phyloP scores from a whole-genome alignment of 768 basidiomycete species.

The Russula vinacea region DNA sequence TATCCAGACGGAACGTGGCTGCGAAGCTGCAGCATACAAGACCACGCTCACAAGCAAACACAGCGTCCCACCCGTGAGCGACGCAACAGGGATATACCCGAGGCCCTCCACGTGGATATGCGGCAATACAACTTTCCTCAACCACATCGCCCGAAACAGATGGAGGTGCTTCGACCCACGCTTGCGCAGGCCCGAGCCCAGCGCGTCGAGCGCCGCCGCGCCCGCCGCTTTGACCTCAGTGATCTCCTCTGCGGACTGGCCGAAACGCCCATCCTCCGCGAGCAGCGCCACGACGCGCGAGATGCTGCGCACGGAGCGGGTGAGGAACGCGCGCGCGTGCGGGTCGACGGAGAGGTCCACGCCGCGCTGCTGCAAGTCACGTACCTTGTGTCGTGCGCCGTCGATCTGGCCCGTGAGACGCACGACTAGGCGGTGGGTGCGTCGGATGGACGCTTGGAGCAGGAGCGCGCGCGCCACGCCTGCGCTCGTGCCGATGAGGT shows the following conservation, averaged over 20 bases:
- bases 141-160: not conserved
- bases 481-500: constrained; percentile 25
- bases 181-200: not conserved
- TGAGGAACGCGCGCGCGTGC: not conserved
- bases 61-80: constrained; percentile 15
- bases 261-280: constrained; percentile 18
- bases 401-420: constrained; percentile 16
- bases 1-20: constrained; percentile 16
- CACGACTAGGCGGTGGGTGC: constrained; percentile 16
- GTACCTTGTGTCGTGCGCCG: constrained; percentile 19
- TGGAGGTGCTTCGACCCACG: too few species aligned
- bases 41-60: constrained; percentile 22
- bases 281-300: constrained; percentile 8
- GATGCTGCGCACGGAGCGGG: constrained; percentile 2
- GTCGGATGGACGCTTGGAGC: constrained; percentile 17
- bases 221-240: constrained; percentile 9
- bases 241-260: not conserved
- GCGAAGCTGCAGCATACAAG: constrained; percentile 12
- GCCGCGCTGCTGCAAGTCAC: constrained; percentile 3
- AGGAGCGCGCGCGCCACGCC: constrained; percentile 25
- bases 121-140: not conserved
- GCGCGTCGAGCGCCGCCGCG: constrained; percentile 9
- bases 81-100: constrained; percentile 10
- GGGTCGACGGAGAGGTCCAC: not conserved
- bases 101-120: constrained; percentile 10